phyloP scores from a whole-genome alignment of 2,329 filamentous ascomycete species.

The Colletotrichum cuscutae region DNA sequence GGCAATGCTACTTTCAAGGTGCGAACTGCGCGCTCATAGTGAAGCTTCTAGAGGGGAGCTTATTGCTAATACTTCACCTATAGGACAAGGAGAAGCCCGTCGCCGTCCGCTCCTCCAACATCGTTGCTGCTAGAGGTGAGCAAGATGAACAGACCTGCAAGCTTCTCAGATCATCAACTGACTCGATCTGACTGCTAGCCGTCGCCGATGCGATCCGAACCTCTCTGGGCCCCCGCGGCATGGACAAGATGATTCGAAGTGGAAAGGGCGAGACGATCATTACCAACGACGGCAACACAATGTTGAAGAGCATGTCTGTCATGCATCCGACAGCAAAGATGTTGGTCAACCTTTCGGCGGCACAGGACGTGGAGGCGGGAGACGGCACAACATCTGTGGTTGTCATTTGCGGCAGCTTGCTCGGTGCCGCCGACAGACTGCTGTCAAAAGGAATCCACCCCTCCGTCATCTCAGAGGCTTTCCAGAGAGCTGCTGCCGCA shows the following conservation, averaged over 20 bases:
- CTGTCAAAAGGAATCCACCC: slow-evolving; percentile 95
- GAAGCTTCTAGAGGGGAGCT: slow-evolving; percentile 45
- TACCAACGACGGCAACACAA: slow-evolving; percentile 99
- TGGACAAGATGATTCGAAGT: slow-evolving; percentile 99
- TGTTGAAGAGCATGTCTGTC: slow-evolving; percentile 98
- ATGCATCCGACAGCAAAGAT: slow-evolving; percentile 99
- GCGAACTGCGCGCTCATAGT: slow-evolving; percentile 39
- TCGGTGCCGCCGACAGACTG: slow-evolving; percentile 92
- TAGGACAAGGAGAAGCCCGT: slow-evolving; percentile 97
- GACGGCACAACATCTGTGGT: slow-evolving; percentile 99
- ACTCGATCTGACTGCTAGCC: slow-evolving; percentile 61
- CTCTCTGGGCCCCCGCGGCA: slow-evolving; percentile 93
- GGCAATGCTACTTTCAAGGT: slow-evolving; percentile 69
- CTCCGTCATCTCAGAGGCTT: slow-evolving; percentile 96
- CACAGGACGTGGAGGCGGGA: slow-evolving; percentile 97
- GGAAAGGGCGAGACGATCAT: slow-evolving; percentile 98
- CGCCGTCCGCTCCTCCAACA: slow-evolving; percentile 95
- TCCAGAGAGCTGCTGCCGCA: slow-evolving; percentile 91
- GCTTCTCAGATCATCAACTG: slow-evolving; percentile 32
- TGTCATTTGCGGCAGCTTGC: slow-evolving; percentile 93
- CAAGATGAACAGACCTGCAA: neutral
- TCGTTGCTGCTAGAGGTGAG: slow-evolving; percentile 93
- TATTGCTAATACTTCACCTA: slow-evolving; percentile 46
- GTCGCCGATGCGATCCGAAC: slow-evolving; percentile 98
- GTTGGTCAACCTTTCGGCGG: slow-evolving; percentile 96